Conservation (phyloP, 306 rosid genomes). For the Fagus sylvatica region DNA sequence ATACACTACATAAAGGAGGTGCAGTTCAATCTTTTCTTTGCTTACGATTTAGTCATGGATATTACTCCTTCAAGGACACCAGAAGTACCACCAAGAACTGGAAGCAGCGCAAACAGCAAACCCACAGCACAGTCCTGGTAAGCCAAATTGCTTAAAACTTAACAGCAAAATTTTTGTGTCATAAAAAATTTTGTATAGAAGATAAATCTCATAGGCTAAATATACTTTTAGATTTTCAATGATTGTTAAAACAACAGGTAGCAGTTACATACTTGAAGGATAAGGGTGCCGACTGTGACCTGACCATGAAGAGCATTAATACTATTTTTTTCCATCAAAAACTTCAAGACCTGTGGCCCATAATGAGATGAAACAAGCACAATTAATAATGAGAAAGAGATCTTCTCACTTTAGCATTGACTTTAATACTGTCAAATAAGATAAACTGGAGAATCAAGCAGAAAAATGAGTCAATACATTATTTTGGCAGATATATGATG, state of each 20-base stretch:
- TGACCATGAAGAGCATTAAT: slow-evolving; percentile 89
- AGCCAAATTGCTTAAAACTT: slow-evolving; percentile 21
- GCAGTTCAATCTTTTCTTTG: slow-evolving; percentile 16
- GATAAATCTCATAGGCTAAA: not conserved
- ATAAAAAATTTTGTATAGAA: slow-evolving; percentile 9
- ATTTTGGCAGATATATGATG: not conserved
- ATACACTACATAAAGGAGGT: slow-evolving; percentile 17
- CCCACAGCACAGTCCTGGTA: slow-evolving; percentile 96
- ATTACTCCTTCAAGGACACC: slow-evolving; percentile 92
- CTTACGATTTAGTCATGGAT: slow-evolving; percentile 93
- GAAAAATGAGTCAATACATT: not conserved
- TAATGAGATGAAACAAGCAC: slow-evolving; percentile 30
- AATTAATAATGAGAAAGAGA: not conserved
- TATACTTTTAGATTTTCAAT: not conserved
- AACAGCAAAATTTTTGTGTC: slow-evolving; percentile 10
- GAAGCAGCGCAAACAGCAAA: slow-evolving; percentile 94
- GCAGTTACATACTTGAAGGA: slow-evolving; percentile 64
- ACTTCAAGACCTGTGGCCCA: slow-evolving; percentile 73
- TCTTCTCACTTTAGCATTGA: not conserved
- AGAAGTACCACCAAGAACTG: slow-evolving; percentile 89
- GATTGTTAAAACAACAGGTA: not conserved
- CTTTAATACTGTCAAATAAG: slow-evolving; percentile 2
- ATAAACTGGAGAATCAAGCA: slow-evolving; percentile 15
- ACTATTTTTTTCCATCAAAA: slow-evolving; percentile 85
- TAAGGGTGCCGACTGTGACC: slow-evolving; percentile 88